Evolutionary conservation across 305 asterid species (phyloP).

Genomic region (Fraxinus greggii): DNA sequence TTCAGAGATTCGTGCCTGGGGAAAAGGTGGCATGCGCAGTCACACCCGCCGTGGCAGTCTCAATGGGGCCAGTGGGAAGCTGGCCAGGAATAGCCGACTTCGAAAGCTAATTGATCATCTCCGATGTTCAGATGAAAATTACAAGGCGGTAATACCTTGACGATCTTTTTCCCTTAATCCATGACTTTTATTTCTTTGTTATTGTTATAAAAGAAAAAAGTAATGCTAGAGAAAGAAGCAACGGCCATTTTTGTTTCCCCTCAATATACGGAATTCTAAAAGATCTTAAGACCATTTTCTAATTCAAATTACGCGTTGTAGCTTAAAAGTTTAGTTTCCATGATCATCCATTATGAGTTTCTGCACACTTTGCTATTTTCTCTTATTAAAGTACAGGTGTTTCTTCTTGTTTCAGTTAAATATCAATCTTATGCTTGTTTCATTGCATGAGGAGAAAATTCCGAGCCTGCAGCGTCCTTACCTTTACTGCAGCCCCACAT

Average conservation of each 20-base stretch:
- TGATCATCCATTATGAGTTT: slow-evolving; percentile 14
- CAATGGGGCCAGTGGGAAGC: slow-evolving; percentile 53
- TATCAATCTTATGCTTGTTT: slow-evolving; percentile 65
- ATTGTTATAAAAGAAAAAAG: background rate
- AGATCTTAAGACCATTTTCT: slow-evolving; percentile 10
- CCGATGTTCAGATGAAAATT: slow-evolving; percentile 50
- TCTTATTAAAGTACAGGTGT: background rate
- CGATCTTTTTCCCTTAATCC: slow-evolving; percentile 2
- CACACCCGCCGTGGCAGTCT: slow-evolving; percentile 63
- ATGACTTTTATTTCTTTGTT: background rate
- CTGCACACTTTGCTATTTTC: slow-evolving; percentile 16
- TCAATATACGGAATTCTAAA: slow-evolving; percentile 3
- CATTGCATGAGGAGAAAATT: slow-evolving; percentile 64
- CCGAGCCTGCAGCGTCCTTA: slow-evolving; percentile 84
- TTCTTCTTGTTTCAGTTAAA: slow-evolving; percentile 41
- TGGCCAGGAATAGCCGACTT: slow-evolving; percentile 56
- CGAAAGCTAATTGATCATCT: slow-evolving; percentile 73
- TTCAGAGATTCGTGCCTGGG: slow-evolving; percentile 83
- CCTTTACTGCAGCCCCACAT: slow-evolving; percentile 63
- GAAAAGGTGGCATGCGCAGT: slow-evolving; percentile 88
- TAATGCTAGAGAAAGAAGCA: background rate
- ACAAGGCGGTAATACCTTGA: slow-evolving; percentile 42
- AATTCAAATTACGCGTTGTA: slow-evolving; percentile 20
- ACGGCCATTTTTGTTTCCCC: background rate
- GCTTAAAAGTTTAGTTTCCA: slow-evolving; percentile 19